Evolutionary conservation across 164 flowering plant genomes (phyloP), one percentile per base, ranked within the genome.

Genomic region (Piper longum): DNA sequence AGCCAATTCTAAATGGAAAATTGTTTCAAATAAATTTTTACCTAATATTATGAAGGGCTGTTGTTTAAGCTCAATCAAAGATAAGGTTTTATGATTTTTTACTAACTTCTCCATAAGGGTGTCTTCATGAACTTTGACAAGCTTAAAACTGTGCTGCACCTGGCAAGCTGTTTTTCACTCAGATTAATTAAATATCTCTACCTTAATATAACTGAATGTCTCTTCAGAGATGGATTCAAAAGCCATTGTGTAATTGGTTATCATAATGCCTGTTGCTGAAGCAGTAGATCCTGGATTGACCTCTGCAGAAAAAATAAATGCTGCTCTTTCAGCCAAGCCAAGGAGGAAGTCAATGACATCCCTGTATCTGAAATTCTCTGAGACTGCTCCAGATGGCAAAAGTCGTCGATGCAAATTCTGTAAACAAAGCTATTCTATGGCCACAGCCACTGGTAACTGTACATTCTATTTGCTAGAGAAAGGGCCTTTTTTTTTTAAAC

Each of bases 311-410:
- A 88, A 86, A 70, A 88, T 65, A 61, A 87, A 66, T 73, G 63
- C 67, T 54, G 62, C 63, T 69, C 73, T 75, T 67, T 17, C 77
- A 44, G 62, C 75, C 18, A 92, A 88, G 70, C 85, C 90, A 43
- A 81, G 91, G 66, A 92, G 88, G 78, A 92, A 92, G 81, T 85
- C 96, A 55, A 86, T 88, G 96, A 89, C 96, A 43, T 92, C 98
- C 54, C 78, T 92, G 56, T 92, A 85, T 79, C 91, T 92, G 43
- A 92, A 84, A 71, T 89, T 70, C 71, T 92, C 89, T 71, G 96
- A 92, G 73, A 92, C 93, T 12, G 87, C 90, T 68, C 71, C 86
- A 52, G 96, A 92, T 78, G 93, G 96, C 40, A 92, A 92, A 76
- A 89, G 80, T 72, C 78, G 98, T 56, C 82, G 80, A 61, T 92